Evolutionary conservation across 352 stramenopile species (phyloP), one percentile per base, ranked within the genome.

Genomic region (Phytophthora meadii): DNA sequence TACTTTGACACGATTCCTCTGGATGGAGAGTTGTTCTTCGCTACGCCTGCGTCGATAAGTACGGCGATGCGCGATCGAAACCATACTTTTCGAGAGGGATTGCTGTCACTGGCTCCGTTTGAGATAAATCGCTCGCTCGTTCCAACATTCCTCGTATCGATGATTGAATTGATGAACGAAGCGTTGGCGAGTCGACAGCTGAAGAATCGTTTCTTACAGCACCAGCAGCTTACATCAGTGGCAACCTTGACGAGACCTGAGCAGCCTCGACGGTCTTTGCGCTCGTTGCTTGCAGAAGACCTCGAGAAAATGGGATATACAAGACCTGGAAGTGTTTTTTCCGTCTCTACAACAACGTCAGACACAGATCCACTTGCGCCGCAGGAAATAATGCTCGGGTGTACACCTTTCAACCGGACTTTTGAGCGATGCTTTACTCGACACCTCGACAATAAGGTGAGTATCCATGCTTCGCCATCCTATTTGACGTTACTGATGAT

Each of bases 141-240:
- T 15, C 84, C 84, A 2, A 40, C 37, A 10, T 92, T 92, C 44
- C 48, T 92, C 4, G 17, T 42, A n/a, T 42, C 70, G 4, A 59
- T 79, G 3, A 60, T 72, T 11, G 49, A 70, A 5, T 34, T 73
- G 12, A 67, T 92, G 59, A 79, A 70, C 8, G 72, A 83, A 17
- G 74, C 81, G 4, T 48, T 92, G n/a, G 68, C 73, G 11, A 89
- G 78, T 68, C 84, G 81, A 30, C 84, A 92, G 54, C 75, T 90
- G 54, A 82, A 77, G 53, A 89, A 90, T 55, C 70, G 68, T 8
- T 88, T 86, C 47, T 53, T 88, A 10, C 79, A 78, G 46, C 67
- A 83, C 1, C 64, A 81, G 9, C 62, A 68, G 22, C 15, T 48
- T 37, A 40, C 34, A 1, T 6, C n/a, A 32, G 34, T 50, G 15